Evolutionary conservation across 2,329 filamentous ascomycete genomes (phyloP).

Genomic region (Ceratocystis papillata): DNA sequence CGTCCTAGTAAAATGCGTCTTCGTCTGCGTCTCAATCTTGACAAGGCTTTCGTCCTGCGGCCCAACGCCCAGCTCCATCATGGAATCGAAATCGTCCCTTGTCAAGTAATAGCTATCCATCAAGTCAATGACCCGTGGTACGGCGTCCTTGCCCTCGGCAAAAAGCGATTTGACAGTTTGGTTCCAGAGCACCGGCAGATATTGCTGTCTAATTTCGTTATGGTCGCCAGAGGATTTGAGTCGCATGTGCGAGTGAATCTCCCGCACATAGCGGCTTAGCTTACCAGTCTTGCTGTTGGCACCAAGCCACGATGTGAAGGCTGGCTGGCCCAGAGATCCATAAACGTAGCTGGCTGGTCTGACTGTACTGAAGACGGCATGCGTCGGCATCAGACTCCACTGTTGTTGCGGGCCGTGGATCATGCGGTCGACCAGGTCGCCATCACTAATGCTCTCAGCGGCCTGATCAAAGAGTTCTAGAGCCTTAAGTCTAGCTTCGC

Average conservation of each 20-base stretch:
- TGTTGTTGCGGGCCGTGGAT: constrained; percentile 97
- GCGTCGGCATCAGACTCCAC: constrained; percentile 94
- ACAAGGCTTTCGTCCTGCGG: constrained; percentile 65
- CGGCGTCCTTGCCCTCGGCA: constrained; percentile 67
- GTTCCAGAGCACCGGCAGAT: constrained; percentile 79
- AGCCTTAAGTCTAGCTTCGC: constrained; percentile 66
- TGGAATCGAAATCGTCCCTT: constrained; percentile 85
- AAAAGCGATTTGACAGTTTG: constrained; percentile 65
- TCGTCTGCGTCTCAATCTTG: constrained; percentile 74
- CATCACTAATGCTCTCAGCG: constrained; percentile 92
- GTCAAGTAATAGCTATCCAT: constrained; percentile 98
- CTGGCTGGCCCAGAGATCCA: constrained; percentile 62
- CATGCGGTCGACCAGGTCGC: constrained; percentile 92
- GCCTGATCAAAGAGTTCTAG: constrained; percentile 79
- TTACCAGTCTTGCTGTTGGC: constrained; percentile 82
- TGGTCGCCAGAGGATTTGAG: constrained; percentile 80
- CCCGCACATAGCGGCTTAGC: constrained; percentile 71
- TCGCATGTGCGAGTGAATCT: constrained; percentile 95
- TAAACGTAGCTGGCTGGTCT: constrained; percentile 77
- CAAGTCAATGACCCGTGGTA: constrained; percentile 74
- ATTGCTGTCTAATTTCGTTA: constrained; percentile 89
- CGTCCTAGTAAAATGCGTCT: constrained; percentile 77
- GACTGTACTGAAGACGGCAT: constrained; percentile 92
- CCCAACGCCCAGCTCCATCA: constrained; percentile 83
- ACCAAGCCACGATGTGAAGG: constrained; percentile 86